These are phyloP conservation scores for Xylaria sp. DNA, from an alignment of 2,329 filamentous ascomycete genomes.

Conservation along the genomic window DNA sequence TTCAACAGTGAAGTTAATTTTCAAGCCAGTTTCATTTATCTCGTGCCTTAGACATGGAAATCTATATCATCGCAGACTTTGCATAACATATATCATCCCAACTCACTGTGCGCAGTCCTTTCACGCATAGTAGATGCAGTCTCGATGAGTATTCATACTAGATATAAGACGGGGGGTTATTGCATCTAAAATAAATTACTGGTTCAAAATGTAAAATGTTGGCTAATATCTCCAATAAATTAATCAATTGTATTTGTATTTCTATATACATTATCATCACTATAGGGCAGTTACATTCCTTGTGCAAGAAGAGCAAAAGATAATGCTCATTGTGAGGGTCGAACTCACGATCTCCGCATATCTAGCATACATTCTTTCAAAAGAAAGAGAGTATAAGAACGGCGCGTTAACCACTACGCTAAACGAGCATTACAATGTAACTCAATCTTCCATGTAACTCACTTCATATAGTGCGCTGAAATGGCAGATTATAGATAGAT, in stretches of 20 bases:
- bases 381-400: constrained; percentile 23
- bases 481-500: neutral
- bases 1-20: neutral
- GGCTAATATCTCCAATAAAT: too few relatives aligned
- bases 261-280: too few relatives aligned
- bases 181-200: too few relatives aligned
- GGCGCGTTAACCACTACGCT: constrained; percentile 27
- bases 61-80: neutral
- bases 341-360: constrained; percentile 32
- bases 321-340: constrained; percentile 27
- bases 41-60: neutral
- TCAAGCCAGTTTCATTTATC: neutral
- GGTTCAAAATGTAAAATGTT: too few relatives aligned
- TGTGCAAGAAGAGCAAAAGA: neutral
- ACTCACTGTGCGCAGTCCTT: too few relatives aligned
- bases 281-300: too few relatives aligned
- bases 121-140: too few relatives aligned
- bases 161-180: too few relatives aligned
- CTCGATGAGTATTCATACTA: too few relatives aligned
- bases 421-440: neutral
- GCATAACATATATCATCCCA: too few relatives aligned
- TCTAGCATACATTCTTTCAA: constrained; percentile 22
- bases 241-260: too few relatives aligned
- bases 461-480: too few relatives aligned
- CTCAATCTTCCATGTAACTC: neutral